A percentile compares a stretch with the other conserved stretches of the same genome.
Evolutionary conservation across 2,329 filamentous ascomycete genomes (phyloP).

Genomic region (Fusarium armeniacum): DNA sequence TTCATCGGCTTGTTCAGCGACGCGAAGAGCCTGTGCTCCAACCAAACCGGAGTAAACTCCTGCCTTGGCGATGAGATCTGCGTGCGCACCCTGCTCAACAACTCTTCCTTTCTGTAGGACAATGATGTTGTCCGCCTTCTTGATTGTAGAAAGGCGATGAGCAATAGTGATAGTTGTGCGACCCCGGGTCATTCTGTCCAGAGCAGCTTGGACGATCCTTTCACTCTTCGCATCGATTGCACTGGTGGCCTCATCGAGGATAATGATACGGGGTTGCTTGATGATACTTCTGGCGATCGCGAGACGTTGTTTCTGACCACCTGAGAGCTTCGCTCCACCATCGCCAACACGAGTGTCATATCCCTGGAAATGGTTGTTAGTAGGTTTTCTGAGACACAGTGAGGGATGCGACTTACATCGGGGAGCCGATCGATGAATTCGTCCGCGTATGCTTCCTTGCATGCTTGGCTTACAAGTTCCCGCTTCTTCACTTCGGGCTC

Average conservation of each 20-base stretch:
- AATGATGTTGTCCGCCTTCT: conserved; percentile 74
- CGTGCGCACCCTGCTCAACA: conserved; percentile 73
- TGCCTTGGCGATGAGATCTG: conserved; percentile 65
- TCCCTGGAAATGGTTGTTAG: conserved; percentile 50
- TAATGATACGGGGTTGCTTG: conserved; percentile 69
- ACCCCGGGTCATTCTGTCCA: conserved; percentile 55
- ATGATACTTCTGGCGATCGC: conserved; percentile 69
- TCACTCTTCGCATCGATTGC: conserved; percentile 60
- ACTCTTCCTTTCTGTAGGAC: conserved; percentile 72
- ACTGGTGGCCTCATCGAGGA: conserved; percentile 77
- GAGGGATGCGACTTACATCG: conserved; percentile 42
- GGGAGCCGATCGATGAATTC: conserved; percentile 67
- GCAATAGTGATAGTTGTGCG: conserved; percentile 78
- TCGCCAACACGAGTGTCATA: conserved; percentile 65
- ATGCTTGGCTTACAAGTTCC: conserved; percentile 62
- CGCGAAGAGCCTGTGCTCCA: conserved; percentile 41
- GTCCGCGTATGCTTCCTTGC: conserved; percentile 65
- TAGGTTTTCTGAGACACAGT: conserved; percentile 21
- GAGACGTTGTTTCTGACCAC: conserved; percentile 69
- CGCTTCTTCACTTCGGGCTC: conserved; percentile 57
- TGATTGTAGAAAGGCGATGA: conserved; percentile 71
- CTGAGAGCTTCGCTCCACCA: conserved; percentile 69
- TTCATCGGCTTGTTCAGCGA: neutral
- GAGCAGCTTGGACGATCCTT: conserved; percentile 60
- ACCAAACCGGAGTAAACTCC: conserved; percentile 47